phyloP scores from a whole-genome alignment of 1,284 basidiomycete genomes.

The Cronartium quercuum region DNA sequence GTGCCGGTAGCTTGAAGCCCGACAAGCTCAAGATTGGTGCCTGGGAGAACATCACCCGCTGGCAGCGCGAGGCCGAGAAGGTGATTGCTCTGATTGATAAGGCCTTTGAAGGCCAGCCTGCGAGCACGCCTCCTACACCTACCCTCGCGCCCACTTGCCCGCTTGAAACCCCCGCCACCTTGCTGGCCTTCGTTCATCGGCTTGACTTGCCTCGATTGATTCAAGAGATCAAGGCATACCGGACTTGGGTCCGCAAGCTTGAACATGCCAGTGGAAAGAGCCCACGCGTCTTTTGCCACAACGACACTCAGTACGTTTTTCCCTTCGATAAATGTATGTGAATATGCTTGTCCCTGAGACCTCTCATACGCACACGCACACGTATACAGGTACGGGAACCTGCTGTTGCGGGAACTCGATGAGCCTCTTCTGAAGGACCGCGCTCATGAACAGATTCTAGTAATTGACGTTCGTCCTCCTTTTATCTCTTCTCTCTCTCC shows the following conservation, averaged over 20 bases:
- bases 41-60: conserved; percentile 47
- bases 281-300: conserved; percentile 26
- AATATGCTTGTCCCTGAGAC: neutral
- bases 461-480: conserved; percentile 23
- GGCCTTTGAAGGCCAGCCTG: neutral
- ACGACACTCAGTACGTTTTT: conserved; percentile 27
- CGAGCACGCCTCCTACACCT: neutral
- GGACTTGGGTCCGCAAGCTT: conserved; percentile 46
- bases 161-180: neutral
- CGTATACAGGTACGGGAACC: conserved; percentile 63
- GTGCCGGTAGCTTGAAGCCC: conserved; percentile 9
- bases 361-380: neutral
- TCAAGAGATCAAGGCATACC: conserved; percentile 49
- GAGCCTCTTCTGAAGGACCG: conserved; percentile 1
- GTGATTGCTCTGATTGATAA: conserved; percentile 47
- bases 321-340: no score
- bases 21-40: conserved; percentile 42
- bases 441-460: conserved; percentile 32
- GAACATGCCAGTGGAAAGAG: conserved; percentile 39
- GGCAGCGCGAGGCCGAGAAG: conserved; percentile 48
- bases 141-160: neutral
- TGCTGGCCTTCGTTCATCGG: conserved; percentile 43
- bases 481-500: neutral
- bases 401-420: conserved; percentile 53
- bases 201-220: conserved; percentile 48